Conservation (phyloP, 176 grass and related monocot genomes). For the Hordeum marinum region DNA sequence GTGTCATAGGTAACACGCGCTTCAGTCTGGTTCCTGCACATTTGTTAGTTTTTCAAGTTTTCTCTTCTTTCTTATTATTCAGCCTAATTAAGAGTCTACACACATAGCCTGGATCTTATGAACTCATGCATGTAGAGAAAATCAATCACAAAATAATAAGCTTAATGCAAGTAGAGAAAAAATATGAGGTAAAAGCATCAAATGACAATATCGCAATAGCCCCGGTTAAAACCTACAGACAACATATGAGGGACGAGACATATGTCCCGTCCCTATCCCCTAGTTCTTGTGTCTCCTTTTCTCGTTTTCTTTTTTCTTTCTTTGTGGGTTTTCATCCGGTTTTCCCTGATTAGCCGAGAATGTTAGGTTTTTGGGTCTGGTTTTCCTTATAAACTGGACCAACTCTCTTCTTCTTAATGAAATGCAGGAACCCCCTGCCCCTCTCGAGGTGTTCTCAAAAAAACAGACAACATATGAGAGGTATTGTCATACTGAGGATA, state of each 20-base stretch:
- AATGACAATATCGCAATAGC: neutral
- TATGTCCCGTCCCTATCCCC: too few species aligned
- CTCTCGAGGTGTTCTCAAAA: too few species aligned
- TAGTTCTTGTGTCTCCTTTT: too few species aligned
- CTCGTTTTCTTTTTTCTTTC: too few species aligned
- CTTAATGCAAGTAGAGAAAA: neutral
- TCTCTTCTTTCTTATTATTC: neutral
- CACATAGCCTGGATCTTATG: neutral
- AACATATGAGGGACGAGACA: neutral
- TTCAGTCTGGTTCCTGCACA: neutral
- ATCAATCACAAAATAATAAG: neutral
- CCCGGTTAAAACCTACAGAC: neutral
- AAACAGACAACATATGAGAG: neutral
- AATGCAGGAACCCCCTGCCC: too few species aligned
- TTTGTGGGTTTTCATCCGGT: too few species aligned
- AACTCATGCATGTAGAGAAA: neutral
- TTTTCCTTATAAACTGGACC: too few species aligned
- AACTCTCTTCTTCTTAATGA: too few species aligned
- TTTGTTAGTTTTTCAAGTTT: neutral
- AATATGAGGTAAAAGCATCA: neutral
- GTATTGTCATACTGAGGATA: neutral
- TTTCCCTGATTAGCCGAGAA: too few species aligned
- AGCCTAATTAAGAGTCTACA: neutral
- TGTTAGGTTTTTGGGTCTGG: too few species aligned
- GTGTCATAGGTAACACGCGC: neutral